Evolutionary conservation across 495 filamentous ascomycete genomes (phyloP).

Genomic region (Aspergillus bertholletiae): DNA sequence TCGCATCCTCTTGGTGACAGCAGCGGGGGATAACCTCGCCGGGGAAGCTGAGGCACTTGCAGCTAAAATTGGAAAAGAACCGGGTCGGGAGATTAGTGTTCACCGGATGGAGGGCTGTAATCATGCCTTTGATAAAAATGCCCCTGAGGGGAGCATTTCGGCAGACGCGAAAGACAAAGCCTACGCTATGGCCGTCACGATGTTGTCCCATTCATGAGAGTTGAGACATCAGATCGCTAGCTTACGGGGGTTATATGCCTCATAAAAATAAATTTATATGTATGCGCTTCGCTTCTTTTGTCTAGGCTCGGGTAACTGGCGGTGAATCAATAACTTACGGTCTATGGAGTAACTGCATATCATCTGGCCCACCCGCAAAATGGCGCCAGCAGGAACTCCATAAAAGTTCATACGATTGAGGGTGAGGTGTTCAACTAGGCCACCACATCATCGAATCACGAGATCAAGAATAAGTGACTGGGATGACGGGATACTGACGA

Average conservation of each 20-base stretch:
- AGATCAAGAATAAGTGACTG: background rate
- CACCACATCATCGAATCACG: background rate
- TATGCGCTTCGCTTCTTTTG: too few species aligned
- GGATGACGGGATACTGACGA: too few species aligned
- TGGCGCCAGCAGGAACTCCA: background rate
- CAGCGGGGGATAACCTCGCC: constrained; percentile 37
- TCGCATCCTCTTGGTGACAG: constrained; percentile 41
- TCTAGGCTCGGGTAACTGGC: background rate
- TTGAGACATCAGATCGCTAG: too few species aligned
- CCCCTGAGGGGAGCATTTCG: constrained; percentile 20
- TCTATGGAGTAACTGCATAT: background rate
- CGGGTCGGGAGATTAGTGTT: constrained; percentile 34
- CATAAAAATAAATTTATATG: too few species aligned
- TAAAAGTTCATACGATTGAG: background rate
- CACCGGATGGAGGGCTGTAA: constrained; percentile 38
- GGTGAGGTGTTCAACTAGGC: background rate
- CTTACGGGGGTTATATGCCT: too few species aligned
- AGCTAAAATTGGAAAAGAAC: constrained; percentile 21
- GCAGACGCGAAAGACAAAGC: constrained; percentile 32
- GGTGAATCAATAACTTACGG: constrained; percentile 2
- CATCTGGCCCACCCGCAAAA: background rate
- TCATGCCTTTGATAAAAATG: constrained; percentile 39
- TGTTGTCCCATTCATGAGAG: constrained; percentile 24
- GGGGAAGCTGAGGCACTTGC: constrained; percentile 41
- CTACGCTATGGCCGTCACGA: constrained; percentile 31